phyloP scores from a whole-genome alignment of 345 rosid species.

The Syzygium grande region DNA sequence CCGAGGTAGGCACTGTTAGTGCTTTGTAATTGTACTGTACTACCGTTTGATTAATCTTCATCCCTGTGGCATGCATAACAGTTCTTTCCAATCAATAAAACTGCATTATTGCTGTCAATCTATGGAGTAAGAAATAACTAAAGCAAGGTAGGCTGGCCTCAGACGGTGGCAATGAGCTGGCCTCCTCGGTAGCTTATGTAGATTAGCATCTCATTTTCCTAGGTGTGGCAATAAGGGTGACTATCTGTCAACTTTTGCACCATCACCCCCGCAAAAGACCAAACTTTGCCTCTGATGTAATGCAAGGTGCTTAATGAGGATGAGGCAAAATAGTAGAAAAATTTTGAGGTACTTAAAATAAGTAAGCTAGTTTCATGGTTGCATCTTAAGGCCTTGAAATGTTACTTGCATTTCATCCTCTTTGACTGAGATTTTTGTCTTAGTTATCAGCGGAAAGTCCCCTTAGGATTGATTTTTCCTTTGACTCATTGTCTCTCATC shows the following conservation, averaged over 20 bases:
- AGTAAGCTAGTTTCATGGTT: not conserved
- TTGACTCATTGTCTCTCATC: not conserved
- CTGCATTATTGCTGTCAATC: not conserved
- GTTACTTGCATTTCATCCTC: not conserved
- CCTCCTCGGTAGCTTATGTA: not conserved
- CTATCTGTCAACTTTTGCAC: not conserved
- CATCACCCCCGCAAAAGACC: not conserved
- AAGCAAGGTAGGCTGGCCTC: not conserved
- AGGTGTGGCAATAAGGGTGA: not conserved
- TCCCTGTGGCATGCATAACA: not conserved
- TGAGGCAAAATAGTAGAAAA: not conserved
- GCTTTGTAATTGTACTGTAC: not conserved
- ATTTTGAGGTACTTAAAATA: not conserved
- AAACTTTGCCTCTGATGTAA: not conserved
- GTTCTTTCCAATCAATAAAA: not conserved
- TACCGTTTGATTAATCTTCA: not conserved
- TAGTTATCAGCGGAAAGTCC: not conserved
- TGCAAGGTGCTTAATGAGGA: not conserved
- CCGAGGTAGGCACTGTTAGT: slow-evolving; percentile 51
- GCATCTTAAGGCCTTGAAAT: not conserved
- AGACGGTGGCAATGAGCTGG: not conserved
- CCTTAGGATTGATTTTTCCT: not conserved
- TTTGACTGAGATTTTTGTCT: not conserved
- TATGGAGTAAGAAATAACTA: not conserved
- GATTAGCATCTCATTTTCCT: not conserved